Evolutionary conservation across 192 early-diverging fungal genomes (phyloP).

Genomic region (Backusella tarrabulga): DNA sequence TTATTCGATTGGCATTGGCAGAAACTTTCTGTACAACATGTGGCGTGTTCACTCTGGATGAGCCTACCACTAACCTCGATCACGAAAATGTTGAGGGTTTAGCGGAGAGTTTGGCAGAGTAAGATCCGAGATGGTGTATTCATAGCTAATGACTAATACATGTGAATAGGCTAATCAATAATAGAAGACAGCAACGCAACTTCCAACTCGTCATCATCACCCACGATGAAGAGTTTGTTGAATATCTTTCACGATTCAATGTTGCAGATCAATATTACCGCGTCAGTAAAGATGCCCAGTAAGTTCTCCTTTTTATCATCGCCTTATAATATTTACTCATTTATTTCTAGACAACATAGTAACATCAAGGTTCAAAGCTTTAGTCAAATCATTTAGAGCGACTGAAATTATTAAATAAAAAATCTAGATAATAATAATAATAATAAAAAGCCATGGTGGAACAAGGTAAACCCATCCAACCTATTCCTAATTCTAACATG

Average conservation of each 20-base stretch:
- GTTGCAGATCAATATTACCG: constrained; percentile 87
- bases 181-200: constrained; percentile 75
- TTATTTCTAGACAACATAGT: not conserved
- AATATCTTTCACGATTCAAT: constrained; percentile 72
- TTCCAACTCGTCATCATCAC: constrained; percentile 98
- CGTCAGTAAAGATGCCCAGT: constrained; percentile 78
- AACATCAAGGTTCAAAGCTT: not conserved
- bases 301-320: constrained; percentile 18
- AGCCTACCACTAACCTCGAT: constrained; percentile 98
- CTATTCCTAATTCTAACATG: too few species aligned
- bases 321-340: not conserved
- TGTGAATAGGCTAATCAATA: constrained; percentile 69
- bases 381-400: not conserved
- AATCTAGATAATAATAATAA: too few species aligned
- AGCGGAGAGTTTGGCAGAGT: constrained; percentile 75
- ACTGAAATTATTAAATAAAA: too few species aligned
- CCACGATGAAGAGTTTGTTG: constrained; percentile 96
- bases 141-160: not conserved
- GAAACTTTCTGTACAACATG: constrained; percentile 93
- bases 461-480: too few species aligned
- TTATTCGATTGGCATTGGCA: constrained; percentile 93
- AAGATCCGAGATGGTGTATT: not conserved
- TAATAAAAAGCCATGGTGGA: too few species aligned
- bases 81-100: constrained; percentile 83
- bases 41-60: constrained; percentile 93